These are phyloP conservation scores for Xylariaceae sp. DNA, from an alignment of 2,329 filamentous ascomycete species.

Conservation along the genomic window DNA sequence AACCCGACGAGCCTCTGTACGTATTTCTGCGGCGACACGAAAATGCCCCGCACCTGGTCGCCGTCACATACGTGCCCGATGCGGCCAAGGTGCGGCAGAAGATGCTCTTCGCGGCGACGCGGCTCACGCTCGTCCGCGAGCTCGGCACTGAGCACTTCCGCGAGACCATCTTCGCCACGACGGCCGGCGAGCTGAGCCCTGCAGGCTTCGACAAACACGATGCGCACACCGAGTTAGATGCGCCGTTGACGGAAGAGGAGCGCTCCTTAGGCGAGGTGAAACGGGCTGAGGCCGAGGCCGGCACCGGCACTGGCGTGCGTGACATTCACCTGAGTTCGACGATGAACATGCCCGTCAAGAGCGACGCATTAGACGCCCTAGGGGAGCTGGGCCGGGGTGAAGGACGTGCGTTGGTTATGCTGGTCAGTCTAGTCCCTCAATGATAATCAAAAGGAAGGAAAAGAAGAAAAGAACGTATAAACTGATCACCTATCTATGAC, in stretches of 20 bases:
- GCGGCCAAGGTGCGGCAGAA: slow-evolving; percentile 81
- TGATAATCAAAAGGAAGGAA: not conserved
- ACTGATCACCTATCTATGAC: slow-evolving; percentile 1
- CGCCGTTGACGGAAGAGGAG: slow-evolving; percentile 82
- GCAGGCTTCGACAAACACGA: slow-evolving; percentile 77
- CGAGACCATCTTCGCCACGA: slow-evolving; percentile 77
- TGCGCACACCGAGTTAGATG: slow-evolving; percentile 66
- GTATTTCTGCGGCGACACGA: slow-evolving; percentile 75
- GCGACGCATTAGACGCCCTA: slow-evolving; percentile 70
- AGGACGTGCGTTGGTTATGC: slow-evolving; percentile 64
- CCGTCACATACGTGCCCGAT: slow-evolving; percentile 81
- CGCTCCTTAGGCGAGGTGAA: slow-evolving; percentile 73
- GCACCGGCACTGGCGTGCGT: slow-evolving; percentile 67
- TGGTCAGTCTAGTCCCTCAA: slow-evolving; percentile 58
- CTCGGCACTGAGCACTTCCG: slow-evolving; percentile 80
- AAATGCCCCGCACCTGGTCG: slow-evolving; percentile 64
- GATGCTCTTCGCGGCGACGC: slow-evolving; percentile 83
- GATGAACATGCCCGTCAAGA: slow-evolving; percentile 64
- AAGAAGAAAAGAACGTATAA: not conserved
- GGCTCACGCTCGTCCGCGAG: slow-evolving; percentile 76
- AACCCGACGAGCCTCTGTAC: slow-evolving; percentile 73
- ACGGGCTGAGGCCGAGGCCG: slow-evolving; percentile 76
- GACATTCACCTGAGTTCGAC: slow-evolving; percentile 66
- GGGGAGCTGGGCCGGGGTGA: slow-evolving; percentile 61
- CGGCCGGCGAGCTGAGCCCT: slow-evolving; percentile 70